Conservation (phyloP, 2,329 filamentous ascomycete genomes). For the Trichoderma koningii region DNA sequence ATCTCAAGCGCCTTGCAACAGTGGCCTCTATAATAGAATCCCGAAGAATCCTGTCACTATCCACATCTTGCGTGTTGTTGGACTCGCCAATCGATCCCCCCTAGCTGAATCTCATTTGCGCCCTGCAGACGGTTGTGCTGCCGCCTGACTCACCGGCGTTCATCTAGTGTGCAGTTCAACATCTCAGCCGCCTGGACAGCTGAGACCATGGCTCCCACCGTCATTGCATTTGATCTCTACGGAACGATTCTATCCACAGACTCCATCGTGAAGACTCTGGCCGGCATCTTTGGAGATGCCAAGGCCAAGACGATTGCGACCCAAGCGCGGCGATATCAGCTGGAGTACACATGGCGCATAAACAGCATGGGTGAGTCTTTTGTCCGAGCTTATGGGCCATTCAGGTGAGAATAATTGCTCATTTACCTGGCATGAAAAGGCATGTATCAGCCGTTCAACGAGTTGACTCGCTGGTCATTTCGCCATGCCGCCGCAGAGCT, state of each 20-base stretch:
- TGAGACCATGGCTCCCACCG: slow-evolving; percentile 37
- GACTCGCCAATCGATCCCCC: not conserved
- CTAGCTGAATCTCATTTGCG: not conserved
- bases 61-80: not conserved
- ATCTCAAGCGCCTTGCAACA: too few relatives aligned
- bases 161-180: slow-evolving; percentile 6
- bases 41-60: not conserved
- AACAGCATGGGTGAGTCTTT: slow-evolving; percentile 68
- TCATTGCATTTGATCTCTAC: slow-evolving; percentile 75
- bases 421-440: slow-evolving; percentile 44
- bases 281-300: slow-evolving; percentile 57
- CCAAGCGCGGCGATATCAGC: slow-evolving; percentile 68
- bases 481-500: slow-evolving; percentile 64
- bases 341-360: slow-evolving; percentile 76
- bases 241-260: slow-evolving; percentile 73
- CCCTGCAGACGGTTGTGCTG: not conserved
- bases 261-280: slow-evolving; percentile 64
- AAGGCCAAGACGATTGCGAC: slow-evolving; percentile 59
- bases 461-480: slow-evolving; percentile 64
- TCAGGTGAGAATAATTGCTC: not conserved
- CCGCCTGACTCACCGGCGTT: slow-evolving; percentile 28
- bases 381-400: not conserved
- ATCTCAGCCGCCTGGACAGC: not conserved
- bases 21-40: not conserved
- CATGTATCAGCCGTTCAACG: slow-evolving; percentile 52